Evolutionary conservation across 805 yeast species (phyloP).

Genomic region (Wickerhamia fluorescens): DNA sequence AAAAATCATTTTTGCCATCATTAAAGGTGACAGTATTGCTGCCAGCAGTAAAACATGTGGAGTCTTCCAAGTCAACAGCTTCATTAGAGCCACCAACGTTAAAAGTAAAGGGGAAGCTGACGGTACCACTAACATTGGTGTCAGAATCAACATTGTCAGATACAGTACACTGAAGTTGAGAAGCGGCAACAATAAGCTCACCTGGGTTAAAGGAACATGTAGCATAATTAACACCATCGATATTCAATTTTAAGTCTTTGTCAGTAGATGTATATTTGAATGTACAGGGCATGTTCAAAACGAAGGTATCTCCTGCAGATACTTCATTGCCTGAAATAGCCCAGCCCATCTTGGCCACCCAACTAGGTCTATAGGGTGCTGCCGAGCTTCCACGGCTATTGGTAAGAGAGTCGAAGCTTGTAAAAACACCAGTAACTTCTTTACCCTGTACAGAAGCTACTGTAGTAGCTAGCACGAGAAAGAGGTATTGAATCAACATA

Average conservation of each 20-base stretch:
- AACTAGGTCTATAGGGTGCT: conserved; percentile 6
- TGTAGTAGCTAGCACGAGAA: conserved; percentile 3
- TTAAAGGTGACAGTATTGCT: conserved; percentile 9
- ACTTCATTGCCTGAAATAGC: conserved; percentile 8
- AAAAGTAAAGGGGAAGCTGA: conserved; percentile 9
- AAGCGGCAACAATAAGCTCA: conserved; percentile 3
- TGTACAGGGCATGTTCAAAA: conserved; percentile 19
- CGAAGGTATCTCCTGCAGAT: conserved; percentile 21
- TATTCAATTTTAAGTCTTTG: conserved; percentile 6
- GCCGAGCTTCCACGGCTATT: conserved; percentile 6
- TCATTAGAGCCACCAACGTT: conserved; percentile 12
- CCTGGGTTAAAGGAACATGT: conserved; percentile 7
- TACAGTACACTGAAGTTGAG: conserved; percentile 14
- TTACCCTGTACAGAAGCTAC: conserved; percentile 3
- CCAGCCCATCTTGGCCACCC: conserved; percentile 18
- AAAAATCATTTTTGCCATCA: conserved; percentile 10
- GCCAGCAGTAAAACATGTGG: conserved; percentile 6
- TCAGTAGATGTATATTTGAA: conserved; percentile 13
- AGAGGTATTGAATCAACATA: too few relatives aligned
- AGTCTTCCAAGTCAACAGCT: conserved; percentile 5
- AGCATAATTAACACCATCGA: conserved; percentile 4
- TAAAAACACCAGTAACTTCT: conserved; percentile 12
- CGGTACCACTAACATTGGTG: conserved; percentile 12
- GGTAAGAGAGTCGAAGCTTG: conserved; percentile 8
- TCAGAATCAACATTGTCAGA: conserved; percentile 6